These are phyloP conservation scores for Heterobasidion occidentale DNA, from an alignment of 1,284 basidiomycete species.

Conservation along the genomic window DNA sequence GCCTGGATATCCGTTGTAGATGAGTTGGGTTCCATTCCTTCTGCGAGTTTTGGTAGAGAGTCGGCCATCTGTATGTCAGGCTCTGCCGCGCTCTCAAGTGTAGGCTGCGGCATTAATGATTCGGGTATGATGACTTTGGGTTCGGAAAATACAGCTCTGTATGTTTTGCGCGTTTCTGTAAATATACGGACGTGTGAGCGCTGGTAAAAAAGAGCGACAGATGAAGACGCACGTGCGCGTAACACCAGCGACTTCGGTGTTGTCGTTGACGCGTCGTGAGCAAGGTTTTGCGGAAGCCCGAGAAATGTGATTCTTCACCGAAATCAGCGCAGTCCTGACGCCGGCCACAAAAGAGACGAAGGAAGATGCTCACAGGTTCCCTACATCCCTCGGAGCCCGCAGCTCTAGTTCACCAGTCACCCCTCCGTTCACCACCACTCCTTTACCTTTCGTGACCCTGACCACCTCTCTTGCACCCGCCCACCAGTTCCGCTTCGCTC, in stretches of 20 bases:
- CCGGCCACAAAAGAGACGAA: neutral
- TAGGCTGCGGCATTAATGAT: too few species aligned
- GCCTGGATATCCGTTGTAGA: too few species aligned
- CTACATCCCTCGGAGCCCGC: constrained; percentile 61
- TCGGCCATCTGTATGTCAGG: too few species aligned
- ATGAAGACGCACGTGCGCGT: constrained; percentile 56
- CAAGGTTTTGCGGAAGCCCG: constrained; percentile 56
- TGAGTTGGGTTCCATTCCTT: too few species aligned
- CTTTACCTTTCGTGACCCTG: constrained; percentile 71
- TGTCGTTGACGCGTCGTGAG: constrained; percentile 53
- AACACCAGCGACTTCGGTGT: constrained; percentile 59
- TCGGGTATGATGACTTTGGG: constrained; percentile 52
- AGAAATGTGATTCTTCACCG: constrained; percentile 47
- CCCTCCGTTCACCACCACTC: constrained; percentile 61
- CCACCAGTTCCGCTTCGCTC: constrained; percentile 76
- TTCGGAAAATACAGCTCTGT: constrained; percentile 67
- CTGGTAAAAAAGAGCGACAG: constrained; percentile 1
- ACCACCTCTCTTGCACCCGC: constrained; percentile 64
- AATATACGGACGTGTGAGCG: neutral
- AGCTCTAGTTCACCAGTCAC: constrained; percentile 48
- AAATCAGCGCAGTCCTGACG: neutral
- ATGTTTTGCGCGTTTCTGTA: constrained; percentile 48
- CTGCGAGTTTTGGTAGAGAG: too few species aligned
- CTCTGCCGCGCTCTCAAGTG: too few species aligned
- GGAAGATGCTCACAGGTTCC: constrained; percentile 54